phyloP scores from a whole-genome alignment of 495 filamentous ascomycete genomes.

The Symbiotaphrina buchneri region DNA sequence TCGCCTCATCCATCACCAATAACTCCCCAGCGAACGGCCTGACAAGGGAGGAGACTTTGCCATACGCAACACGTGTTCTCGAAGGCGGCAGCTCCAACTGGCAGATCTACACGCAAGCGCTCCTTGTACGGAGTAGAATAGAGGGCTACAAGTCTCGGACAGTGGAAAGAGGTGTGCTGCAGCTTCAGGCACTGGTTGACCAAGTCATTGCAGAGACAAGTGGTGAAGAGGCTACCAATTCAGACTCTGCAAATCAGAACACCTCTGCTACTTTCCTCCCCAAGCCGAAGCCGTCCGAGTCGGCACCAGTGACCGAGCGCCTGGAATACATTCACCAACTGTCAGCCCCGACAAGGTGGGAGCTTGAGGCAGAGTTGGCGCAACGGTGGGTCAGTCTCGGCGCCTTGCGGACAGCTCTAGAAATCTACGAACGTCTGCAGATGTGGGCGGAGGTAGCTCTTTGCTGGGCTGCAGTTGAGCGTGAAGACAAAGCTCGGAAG shows the following conservation, averaged over 20 bases:
- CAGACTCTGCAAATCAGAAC: constrained; percentile 4
- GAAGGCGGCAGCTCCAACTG: constrained; percentile 82
- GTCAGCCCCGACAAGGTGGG: constrained; percentile 70
- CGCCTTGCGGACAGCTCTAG: constrained; percentile 69
- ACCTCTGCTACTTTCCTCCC: constrained; percentile 61
- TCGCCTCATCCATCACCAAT: constrained; percentile 75
- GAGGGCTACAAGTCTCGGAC: constrained; percentile 73
- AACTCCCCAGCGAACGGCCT: constrained; percentile 62
- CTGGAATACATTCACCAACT: constrained; percentile 66
- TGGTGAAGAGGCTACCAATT: constrained; percentile 12
- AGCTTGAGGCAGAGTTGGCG: constrained; percentile 81
- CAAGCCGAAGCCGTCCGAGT: constrained; percentile 47
- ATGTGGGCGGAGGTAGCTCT: constrained; percentile 93
- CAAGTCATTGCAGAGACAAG: constrained; percentile 84
- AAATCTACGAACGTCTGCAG: constrained; percentile 85
- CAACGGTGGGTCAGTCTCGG: constrained; percentile 75
- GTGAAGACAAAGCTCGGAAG: constrained; percentile 59
- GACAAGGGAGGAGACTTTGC: constrained; percentile 78
- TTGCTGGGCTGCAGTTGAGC: constrained; percentile 61
- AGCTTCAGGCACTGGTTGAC: constrained; percentile 90
- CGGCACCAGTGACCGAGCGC: constrained; percentile 51
- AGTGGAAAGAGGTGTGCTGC: constrained; percentile 68
- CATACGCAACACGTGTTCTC: constrained; percentile 75
- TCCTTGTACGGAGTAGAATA: constrained; percentile 71
- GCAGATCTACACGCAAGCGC: constrained; percentile 90